Conservation (phyloP, 2,329 filamentous ascomycete species). For the Colletotrichum tropicicola region DNA sequence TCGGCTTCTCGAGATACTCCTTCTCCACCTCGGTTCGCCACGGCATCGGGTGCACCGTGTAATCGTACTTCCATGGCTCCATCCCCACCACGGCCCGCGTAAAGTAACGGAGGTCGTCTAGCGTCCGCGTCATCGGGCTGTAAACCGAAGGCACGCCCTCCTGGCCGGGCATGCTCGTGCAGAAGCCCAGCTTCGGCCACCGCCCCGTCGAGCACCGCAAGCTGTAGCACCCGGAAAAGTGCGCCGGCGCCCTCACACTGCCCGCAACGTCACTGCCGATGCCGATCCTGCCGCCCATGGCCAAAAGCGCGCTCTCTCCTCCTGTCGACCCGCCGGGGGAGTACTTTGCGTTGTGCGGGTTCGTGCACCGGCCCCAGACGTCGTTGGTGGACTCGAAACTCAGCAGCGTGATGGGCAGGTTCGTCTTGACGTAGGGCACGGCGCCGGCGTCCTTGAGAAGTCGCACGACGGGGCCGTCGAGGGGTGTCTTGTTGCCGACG, state of each 20-base stretch:
- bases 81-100: constrained; percentile 80
- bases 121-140: constrained; percentile 89
- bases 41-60: constrained; percentile 83
- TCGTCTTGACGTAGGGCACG: constrained; percentile 93
- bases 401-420: constrained; percentile 84
- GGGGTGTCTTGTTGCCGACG: constrained; percentile 69
- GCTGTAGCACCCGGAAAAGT: constrained; percentile 90
- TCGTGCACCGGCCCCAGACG: constrained; percentile 84
- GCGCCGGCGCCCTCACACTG: constrained; percentile 85
- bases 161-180: constrained; percentile 91
- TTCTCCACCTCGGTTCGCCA: constrained; percentile 74
- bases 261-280: constrained; percentile 93
- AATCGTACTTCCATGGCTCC: constrained; percentile 90
- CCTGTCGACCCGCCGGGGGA: constrained; percentile 91
- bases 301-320: constrained; percentile 84
- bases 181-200: constrained; percentile 87
- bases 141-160: constrained; percentile 91
- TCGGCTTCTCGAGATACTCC: constrained; percentile 68
- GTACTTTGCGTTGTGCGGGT: constrained; percentile 86
- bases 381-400: constrained; percentile 83
- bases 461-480: constrained; percentile 78
- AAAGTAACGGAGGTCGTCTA: constrained; percentile 87
- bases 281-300: constrained; percentile 84
- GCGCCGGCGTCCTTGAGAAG: constrained; percentile 89
- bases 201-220: constrained; percentile 87